Evolutionary conservation across 2,329 filamentous ascomycete species (phyloP).

Genomic region (Exophiala lecanii-corni): DNA sequence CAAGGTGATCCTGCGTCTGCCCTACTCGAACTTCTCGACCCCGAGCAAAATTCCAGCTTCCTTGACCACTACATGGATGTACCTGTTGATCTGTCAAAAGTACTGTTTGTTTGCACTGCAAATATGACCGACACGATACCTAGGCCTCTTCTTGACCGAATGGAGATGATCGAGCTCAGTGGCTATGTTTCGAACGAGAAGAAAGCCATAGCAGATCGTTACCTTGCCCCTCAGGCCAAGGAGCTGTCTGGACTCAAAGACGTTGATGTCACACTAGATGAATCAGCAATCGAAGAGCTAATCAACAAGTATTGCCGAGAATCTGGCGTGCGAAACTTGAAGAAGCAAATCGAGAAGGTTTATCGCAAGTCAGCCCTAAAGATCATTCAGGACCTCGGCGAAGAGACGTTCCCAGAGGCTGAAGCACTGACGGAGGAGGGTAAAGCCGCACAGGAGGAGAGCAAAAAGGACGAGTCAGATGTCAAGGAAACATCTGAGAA

Average conservation of each 20-base stretch:
- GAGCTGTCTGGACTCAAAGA: constrained; percentile 86
- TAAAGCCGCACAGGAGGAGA: constrained; percentile 69
- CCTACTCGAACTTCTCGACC: constrained; percentile 86
- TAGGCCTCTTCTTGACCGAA: constrained; percentile 84
- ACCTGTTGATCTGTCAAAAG: constrained; percentile 93
- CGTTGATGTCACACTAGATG: constrained; percentile 80
- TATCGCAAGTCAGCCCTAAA: constrained; percentile 96
- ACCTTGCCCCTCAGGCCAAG: constrained; percentile 90
- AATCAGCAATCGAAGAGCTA: constrained; percentile 86
- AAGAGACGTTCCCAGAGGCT: constrained; percentile 74
- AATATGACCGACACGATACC: constrained; percentile 99
- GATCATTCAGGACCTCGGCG: constrained; percentile 91
- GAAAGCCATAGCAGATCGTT: constrained; percentile 93
- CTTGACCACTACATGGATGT: constrained; percentile 98
- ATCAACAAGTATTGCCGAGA: constrained; percentile 99
- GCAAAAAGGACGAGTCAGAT: constrained; percentile 60
- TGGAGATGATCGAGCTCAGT: constrained; percentile 95
- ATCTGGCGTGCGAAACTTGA: constrained; percentile 92
- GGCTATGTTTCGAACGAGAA: constrained; percentile 98
- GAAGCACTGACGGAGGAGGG: constrained; percentile 80
- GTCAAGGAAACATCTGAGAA: constrained; percentile 57
- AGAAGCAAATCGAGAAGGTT: constrained; percentile 99
- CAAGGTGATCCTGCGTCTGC: constrained; percentile 96
- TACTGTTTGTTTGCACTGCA: constrained; percentile 96
- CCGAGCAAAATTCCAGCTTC: constrained; percentile 96